Evolutionary conservation across 352 stramenopile species (phyloP), one percentile per base, ranked within the genome.

Genomic region (Phytophthora ohioensis): DNA sequence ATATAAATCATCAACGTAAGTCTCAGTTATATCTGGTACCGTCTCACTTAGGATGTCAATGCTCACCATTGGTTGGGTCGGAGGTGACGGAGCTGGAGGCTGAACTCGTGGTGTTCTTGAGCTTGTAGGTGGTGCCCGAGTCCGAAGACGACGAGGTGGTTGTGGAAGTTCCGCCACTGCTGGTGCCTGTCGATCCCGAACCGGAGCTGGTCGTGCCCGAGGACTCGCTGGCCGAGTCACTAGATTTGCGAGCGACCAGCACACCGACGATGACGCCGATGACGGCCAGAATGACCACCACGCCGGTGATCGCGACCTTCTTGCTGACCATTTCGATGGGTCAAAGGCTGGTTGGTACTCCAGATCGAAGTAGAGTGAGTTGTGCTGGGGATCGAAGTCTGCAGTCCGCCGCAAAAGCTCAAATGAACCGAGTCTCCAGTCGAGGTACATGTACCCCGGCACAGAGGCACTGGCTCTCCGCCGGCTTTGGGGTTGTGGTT

Each of bases 181-280:
- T 46, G 41, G 32, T 65, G 49, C 42, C 21, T 48, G 31, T 43
- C 12, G 69, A 72, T 5, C 69, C 64, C 8, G 71, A 81, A 12
- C 61, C 62, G 15, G 63, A 65, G 52, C 45, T 69, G 21, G 51
- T 69, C 35, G 57, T 68, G 64, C 65, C 67, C 27, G 62, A 67
- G 68, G 69, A 73, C 34, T 71, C 66, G 30, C 68, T 79, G 12
- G 72, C 58, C n/a, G 73, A 80, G 51, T 71, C 66, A 64, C 59
- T 72, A 36, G 58, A 67, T n/a, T 75, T 61, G 58, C 72, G 71
- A 4, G 32, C 61, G 31, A 79, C 67, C 54, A 90, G 49, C 46
- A 86, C 60, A 13, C 64, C 81, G 46, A 90, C 55, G 48, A 83
- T 73, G n/a, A 78, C 81, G 54, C 79, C 81, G 48, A 87, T 67